Evolutionary conservation across 2,329 filamentous ascomycete species (phyloP), one percentile per base, ranked within the genome.

Genomic region (Phymatotrichopsis omnivora): DNA sequence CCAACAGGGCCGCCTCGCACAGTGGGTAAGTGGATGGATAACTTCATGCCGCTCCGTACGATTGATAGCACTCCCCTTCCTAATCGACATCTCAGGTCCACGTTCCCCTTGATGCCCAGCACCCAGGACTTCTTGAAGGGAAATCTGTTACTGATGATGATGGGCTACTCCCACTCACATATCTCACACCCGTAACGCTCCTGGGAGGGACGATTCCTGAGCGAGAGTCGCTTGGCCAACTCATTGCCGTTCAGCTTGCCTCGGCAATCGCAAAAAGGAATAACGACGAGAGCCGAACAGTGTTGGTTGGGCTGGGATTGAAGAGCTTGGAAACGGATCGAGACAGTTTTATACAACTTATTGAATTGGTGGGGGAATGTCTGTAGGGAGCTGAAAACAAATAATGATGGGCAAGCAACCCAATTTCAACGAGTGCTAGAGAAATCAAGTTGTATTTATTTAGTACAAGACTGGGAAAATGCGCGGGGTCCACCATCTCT

Each of bases 241-340:
- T 95, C 2, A 81, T 93, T 59, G 87, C 87, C 2, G 84, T 84
- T 32, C 89, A 95, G 59, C 80, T 96, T 55, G 91, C 82, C 4
- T 93, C 80, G 59, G 75, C 81, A 29, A 74, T 98, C 48, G 72
- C 79, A 14, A 75, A 80, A 49, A 78, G 78, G 52, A 72, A 82
- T 41, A 78, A 85, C 1, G 70, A 77, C 35, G 75, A 80, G 52
- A 67, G 67, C 44, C 68, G 78, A 31, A 78, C 69, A 2, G 61
- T 82, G n/a, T 65, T 82, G 7, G 62, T 81, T 2, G 78, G 77
- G 0, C 63, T 82, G 7, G 78, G 78, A 0, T 57, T 81, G 45
- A 65, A 65, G 24, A 72, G 67, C 49, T 61, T 68, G 2, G 68
- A 71, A 32, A 64, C 67, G 4, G 67, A 68, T 23, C 67, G 74